Evolutionary conservation across 345 rosid species (phyloP).

Genomic region (Nephelium lappaceum): DNA sequence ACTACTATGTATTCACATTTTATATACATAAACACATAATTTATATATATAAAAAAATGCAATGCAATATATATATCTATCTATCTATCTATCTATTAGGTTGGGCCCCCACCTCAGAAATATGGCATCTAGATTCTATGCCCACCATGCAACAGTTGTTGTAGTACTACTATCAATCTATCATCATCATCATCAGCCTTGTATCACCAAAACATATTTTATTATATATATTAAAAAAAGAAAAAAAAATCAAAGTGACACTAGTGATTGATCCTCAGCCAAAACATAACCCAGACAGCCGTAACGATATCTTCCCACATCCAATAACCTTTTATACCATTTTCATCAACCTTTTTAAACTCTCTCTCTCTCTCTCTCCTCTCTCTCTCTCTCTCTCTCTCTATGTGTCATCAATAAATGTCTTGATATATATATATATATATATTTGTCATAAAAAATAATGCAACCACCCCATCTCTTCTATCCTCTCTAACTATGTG

Average conservation of each 20-base stretch:
- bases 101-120: conserved; percentile 10
- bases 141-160: background rate
- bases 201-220: too few relatives aligned
- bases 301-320: conserved; percentile 23
- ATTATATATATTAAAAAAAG: background rate
- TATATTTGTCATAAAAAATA: background rate
- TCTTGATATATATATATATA: background rate
- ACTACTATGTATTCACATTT: background rate
- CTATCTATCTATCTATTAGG: background rate
- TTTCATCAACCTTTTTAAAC: background rate
- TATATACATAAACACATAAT: too few relatives aligned
- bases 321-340: background rate
- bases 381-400: background rate
- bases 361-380: background rate
- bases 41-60: too few relatives aligned
- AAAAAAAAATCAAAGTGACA: background rate
- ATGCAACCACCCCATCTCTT: background rate
- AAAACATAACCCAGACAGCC: conserved; percentile 22
- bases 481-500: background rate
- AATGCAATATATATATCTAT: background rate
- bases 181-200: background rate
- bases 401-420: background rate
- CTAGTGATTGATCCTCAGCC: conserved; percentile 12
- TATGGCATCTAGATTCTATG: conserved; percentile 14
- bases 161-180: background rate